Base-by-base conservation (phyloP, 495 filamentous ascomycete species). In the Neurospora sp. region DNA sequence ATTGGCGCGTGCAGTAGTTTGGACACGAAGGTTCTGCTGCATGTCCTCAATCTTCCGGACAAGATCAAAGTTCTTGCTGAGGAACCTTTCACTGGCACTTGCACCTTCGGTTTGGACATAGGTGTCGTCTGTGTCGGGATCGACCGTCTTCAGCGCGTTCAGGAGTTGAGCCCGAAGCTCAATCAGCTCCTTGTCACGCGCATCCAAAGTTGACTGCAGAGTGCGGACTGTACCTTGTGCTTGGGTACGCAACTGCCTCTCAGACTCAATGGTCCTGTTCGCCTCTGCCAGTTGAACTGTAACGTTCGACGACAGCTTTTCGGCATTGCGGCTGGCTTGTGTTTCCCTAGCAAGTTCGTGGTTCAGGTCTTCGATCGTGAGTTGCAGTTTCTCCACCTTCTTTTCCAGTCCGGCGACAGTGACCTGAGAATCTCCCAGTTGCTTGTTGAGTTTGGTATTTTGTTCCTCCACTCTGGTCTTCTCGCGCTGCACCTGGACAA, bases 321-420 rank as follows among this genome's bases (percentile, higher is more conserved):
- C 96, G 18, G 96, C 96, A 79, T 91, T 94, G 18, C 96, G 91
- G 74, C 89, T 97, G 46, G 90, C 90, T 82, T 98, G 96, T 76
- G 96, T 94, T 80, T 98, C 96, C 16, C 93, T 86, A 37, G 90
- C 91, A 44, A 98, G 87, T 81, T 98, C 94, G 79, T 99, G 96
- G 76, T 94, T 97, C 37, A 98, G 85, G 80, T 99, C 96, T 77
- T 99, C 96, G 16, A 98, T 80, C 76, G 86, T 94, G 70, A 99
- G 85, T 27, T 94, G 88, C 41, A 98, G 83, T 82, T 98, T 98
- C 82, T 98, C 96, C 72, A 97, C 94, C 80, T 97, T 93, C 84
- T 98, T 98, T 81, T 98, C 95, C 38, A 97, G 80, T 3, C 93
- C 92, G 2, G 92, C 91, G 70, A 98, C 90, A 12, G 91, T 90